phyloP scores from a whole-genome alignment of 768 basidiomycete genomes.

The Suillus placidus region DNA sequence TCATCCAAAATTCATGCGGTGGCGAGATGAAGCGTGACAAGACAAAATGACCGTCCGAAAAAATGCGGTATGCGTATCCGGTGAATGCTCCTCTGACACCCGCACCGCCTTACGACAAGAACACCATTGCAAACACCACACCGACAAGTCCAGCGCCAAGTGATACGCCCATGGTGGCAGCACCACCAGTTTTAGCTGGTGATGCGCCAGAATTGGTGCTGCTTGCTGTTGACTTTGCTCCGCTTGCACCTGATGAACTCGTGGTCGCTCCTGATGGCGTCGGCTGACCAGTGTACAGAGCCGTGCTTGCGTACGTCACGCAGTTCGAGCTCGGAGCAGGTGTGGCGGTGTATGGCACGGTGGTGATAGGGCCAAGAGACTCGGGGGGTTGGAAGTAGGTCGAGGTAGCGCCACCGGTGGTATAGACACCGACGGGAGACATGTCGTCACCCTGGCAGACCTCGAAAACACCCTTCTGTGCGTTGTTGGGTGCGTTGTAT shows the following conservation, averaged over 20 bases:
- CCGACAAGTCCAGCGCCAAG: constrained; percentile 33
- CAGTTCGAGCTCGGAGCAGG: constrained; percentile 49
- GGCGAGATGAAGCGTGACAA: too few species aligned
- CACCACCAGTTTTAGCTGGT: constrained; percentile 19
- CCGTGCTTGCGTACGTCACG: constrained; percentile 37
- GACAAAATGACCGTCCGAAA: not conserved
- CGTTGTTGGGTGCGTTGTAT: constrained; percentile 73
- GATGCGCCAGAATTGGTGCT: constrained; percentile 17
- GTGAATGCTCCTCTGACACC: not conserved
- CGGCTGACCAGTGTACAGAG: constrained; percentile 37
- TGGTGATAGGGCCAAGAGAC: constrained; percentile 45
- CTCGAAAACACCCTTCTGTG: constrained; percentile 61
- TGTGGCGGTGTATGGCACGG: constrained; percentile 46
- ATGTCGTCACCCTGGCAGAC: constrained; percentile 69
- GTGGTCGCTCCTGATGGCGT: constrained; percentile 12
- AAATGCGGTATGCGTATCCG: not conserved
- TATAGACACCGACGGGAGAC: constrained; percentile 57
- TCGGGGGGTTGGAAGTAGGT: constrained; percentile 54
- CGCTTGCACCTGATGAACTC: not conserved
- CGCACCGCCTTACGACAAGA: constrained; percentile 33
- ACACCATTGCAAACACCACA: constrained; percentile 36
- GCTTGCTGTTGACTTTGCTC: not conserved
- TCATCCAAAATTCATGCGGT: not conserved
- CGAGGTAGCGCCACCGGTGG: constrained; percentile 39
- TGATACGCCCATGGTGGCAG: constrained; percentile 31